Base-by-base conservation (phyloP, 2,329 filamentous ascomycete genomes). In the Sclerotinia subarctica region DNA sequence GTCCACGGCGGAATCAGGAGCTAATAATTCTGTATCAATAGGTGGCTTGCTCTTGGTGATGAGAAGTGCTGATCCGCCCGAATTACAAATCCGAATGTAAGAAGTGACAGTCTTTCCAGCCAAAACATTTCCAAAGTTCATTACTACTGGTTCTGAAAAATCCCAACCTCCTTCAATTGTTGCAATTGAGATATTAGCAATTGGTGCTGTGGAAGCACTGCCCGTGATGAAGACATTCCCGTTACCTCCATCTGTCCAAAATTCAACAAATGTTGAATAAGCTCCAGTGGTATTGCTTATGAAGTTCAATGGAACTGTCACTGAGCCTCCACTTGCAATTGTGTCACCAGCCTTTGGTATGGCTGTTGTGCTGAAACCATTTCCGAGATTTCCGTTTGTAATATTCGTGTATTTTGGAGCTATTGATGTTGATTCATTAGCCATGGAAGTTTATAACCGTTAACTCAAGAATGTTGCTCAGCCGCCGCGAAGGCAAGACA, bases 11-110 rank as follows among this genome's bases (percentile, higher is more conserved):
- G 54, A 67, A n/a, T 70, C 63, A 29, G 70, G 70, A 52, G 72
- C 71, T 13, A 73, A 49, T 17, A 62, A 29, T 35, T 62, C 58
- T n/a, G 58, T 68, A 29, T 72, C 72, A 57, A 72, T 72, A 8
- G 76, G 76, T 49, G 76, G 76, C 60, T 78, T 78, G 21, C 72
- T 74, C 67, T 77, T 77, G 5, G 72, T 72, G 35, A 78, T 75
- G 13, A 71, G 59, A 10, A 78, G 71, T 21, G 72, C 70, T 10
- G 76, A 77, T 2, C 75, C 76, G 32, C 76, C 77, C 29, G 71
- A 70, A 44, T 78, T 78, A 66, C 74, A 76, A 47, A 77, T 72
- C 26, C 73, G 72, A 44, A 78, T 75, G 32, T 70, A 69, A 15
- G 68, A 72, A 35, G 73, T 70, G 1, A 68, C 56, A 13, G 72